phyloP scores from a whole-genome alignment of 2,329 filamentous ascomycete species.

The Lomentospora prolificans region DNA sequence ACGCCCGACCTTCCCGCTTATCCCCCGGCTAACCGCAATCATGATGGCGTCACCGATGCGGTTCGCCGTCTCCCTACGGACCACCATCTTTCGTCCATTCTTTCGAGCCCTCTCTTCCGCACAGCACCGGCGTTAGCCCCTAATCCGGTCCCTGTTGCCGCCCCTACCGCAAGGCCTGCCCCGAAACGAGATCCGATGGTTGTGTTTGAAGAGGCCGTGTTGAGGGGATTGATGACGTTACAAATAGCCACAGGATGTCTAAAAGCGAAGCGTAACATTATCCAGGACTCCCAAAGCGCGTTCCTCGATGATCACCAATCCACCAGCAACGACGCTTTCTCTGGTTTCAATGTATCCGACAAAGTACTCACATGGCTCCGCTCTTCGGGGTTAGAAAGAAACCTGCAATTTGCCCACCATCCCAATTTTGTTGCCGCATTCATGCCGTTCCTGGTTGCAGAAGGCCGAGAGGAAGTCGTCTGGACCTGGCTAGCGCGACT shows the following conservation, averaged over 20 bases:
- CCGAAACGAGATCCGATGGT: slow-evolving; percentile 36
- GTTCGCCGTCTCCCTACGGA: slow-evolving; percentile 29
- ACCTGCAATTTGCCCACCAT: slow-evolving; percentile 34
- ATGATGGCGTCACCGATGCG: slow-evolving; percentile 10
- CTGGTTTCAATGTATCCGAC: neutral
- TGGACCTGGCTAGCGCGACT: slow-evolving; percentile 44
- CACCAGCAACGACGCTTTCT: neutral
- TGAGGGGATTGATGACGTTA: slow-evolving; percentile 45
- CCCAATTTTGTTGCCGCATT: slow-evolving; percentile 28
- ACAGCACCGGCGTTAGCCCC: slow-evolving; percentile 17
- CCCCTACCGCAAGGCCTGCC: slow-evolving; percentile 9
- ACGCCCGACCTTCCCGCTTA: slow-evolving; percentile 11
- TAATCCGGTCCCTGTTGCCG: slow-evolving; percentile 9
- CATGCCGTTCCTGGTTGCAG: slow-evolving; percentile 40
- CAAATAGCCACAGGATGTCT: slow-evolving; percentile 45
- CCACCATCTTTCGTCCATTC: slow-evolving; percentile 44
- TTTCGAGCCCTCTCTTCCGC: slow-evolving; percentile 47
- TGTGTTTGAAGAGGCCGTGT: slow-evolving; percentile 46
- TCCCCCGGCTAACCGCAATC: neutral
- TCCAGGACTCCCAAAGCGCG: neutral
- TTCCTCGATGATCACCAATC: neutral
- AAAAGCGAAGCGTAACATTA: slow-evolving; percentile 29
- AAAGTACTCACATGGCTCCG: slow-evolving; percentile 43
- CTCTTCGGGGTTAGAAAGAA: slow-evolving; percentile 35
- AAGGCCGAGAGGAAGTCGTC: slow-evolving; percentile 38